A percentile compares a stretch with the other conserved stretches of the same genome.
Evolutionary conservation across 306 rosid genomes (phyloP).

Genomic region (Quercus dentata): DNA sequence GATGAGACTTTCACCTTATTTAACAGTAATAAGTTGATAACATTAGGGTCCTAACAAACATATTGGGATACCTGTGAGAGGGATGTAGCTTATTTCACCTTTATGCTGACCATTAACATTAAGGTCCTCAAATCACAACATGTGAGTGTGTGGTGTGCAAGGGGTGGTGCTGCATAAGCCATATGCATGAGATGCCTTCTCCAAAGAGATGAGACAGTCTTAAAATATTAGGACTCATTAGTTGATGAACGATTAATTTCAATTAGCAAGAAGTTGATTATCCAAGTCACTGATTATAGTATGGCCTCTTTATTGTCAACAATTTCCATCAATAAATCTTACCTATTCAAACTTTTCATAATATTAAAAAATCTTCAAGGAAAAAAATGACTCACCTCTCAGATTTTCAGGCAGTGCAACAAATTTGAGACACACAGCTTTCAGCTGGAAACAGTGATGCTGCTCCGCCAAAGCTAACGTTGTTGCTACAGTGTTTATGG

Average conservation of each 20-base stretch:
- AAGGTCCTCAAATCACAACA: not conserved
- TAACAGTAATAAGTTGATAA: not conserved
- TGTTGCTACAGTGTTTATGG: constrained; percentile 79
- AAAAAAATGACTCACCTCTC: constrained; percentile 42
- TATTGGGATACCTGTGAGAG: not conserved
- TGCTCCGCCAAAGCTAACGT: constrained; percentile 91
- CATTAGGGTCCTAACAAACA: not conserved
- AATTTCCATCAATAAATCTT: too few relatives aligned
- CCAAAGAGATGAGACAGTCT: too few relatives aligned
- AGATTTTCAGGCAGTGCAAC: constrained; percentile 79
- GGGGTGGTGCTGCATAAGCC: too few relatives aligned
- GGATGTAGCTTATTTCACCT: too few relatives aligned
- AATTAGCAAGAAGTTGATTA: too few relatives aligned
- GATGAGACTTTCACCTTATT: not conserved
- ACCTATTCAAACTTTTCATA: too few relatives aligned
- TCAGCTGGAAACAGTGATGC: constrained; percentile 85
- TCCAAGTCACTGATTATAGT: too few relatives aligned
- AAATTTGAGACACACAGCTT: constrained; percentile 81
- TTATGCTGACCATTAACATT: not conserved
- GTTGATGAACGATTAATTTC: too few relatives aligned
- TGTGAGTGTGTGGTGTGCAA: too few relatives aligned
- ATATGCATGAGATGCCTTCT: too few relatives aligned
- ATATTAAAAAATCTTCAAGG: too few relatives aligned
- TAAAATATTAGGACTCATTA: too few relatives aligned
- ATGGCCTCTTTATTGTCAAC: not conserved